phyloP scores from a whole-genome alignment of 495 filamentous ascomycete species.

The Trichoderma erinaceum region DNA sequence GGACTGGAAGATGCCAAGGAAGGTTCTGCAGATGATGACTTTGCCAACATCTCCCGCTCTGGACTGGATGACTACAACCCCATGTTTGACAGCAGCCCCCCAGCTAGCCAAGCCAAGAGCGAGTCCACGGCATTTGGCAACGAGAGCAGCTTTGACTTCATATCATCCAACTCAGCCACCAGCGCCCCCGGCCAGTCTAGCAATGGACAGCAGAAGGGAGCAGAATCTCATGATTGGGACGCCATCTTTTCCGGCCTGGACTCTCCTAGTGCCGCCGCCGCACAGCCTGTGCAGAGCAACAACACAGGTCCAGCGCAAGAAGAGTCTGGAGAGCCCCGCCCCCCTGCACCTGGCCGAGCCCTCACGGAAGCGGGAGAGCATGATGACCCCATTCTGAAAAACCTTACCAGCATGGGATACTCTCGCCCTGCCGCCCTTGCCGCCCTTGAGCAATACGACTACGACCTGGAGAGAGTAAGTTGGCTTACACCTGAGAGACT shows the following conservation, averaged over 20 bases:
- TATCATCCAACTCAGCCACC: constrained; percentile 36
- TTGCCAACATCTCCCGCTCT: constrained; percentile 55
- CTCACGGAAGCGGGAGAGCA: constrained; percentile 69
- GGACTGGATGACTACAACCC: constrained; percentile 61
- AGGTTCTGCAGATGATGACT: constrained; percentile 83
- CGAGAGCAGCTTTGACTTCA: constrained; percentile 46
- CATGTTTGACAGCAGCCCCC: constrained; percentile 54
- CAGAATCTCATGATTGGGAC: constrained; percentile 79
- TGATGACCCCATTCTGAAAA: constrained; percentile 87
- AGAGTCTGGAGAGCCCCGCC: constrained; percentile 33
- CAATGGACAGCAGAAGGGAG: constrained; percentile 32
- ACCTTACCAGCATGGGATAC: constrained; percentile 89
- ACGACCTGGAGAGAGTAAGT: constrained; percentile 89
- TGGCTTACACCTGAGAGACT: constrained; percentile 15
- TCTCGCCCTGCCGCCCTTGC: constrained; percentile 66
- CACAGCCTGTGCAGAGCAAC: constrained; percentile 22
- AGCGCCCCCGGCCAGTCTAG: constrained; percentile 51
- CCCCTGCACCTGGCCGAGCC: constrained; percentile 51
- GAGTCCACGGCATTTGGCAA: constrained; percentile 41
- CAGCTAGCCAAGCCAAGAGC: constrained; percentile 47
- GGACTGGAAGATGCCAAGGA: constrained; percentile 87
- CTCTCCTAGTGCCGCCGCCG: constrained; percentile 36
- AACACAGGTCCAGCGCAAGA: constrained; percentile 23
- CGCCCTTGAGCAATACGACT: constrained; percentile 90
- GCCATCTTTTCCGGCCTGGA: constrained; percentile 84